These are phyloP conservation scores for Coemansia sp. DNA, from an alignment of 192 early-diverging fungal genomes.

Conservation along the genomic window DNA sequence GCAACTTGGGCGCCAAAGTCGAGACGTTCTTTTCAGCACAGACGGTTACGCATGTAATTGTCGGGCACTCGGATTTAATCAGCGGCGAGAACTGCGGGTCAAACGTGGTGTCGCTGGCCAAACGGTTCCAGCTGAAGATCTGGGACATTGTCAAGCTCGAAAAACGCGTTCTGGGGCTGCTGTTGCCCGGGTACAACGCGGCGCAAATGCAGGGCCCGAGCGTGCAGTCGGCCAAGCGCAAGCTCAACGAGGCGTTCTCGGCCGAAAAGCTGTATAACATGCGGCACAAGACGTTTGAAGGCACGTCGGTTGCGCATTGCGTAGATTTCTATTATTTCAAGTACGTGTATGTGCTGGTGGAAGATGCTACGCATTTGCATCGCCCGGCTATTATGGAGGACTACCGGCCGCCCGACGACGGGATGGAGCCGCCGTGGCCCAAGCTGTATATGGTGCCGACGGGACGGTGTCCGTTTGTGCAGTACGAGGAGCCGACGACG, in stretches of 20 bases:
- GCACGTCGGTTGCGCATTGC: conserved; percentile 36
- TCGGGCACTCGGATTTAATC: conserved; percentile 14
- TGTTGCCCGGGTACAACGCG: conserved; percentile 46
- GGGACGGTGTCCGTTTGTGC: conserved; percentile 57
- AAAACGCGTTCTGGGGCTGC: conserved; percentile 39
- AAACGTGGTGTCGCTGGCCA: conserved; percentile 37
- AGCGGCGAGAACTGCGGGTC: conserved; percentile 29
- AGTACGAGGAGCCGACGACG: conserved; percentile 55
- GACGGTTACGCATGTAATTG: conserved; percentile 54
- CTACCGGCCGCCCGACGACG: conserved; percentile 44
- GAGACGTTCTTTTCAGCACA: conserved; percentile 57
- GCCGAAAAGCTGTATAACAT: conserved; percentile 48
- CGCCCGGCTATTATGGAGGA: conserved; percentile 54
- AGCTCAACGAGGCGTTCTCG: conserved; percentile 50
- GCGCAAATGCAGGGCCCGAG: conserved; percentile 24
- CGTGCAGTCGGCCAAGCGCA: conserved; percentile 51
- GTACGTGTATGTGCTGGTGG: conserved; percentile 52
- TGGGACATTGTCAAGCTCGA: conserved; percentile 51
- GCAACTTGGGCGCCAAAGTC: conserved; percentile 31
- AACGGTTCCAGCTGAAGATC: conserved; percentile 47
- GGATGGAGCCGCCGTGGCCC: conserved; percentile 54
- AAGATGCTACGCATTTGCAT: conserved; percentile 47
- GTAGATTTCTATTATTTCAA: conserved; percentile 56
- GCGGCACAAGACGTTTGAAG: conserved; percentile 47
- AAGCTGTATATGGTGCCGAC: conserved; percentile 57